Percentiles rank a stretch among this genome's conserved stretches.
Conservation (phyloP, 2,329 filamentous ascomycete genomes). For the Diaporthe longicolla region DNA sequence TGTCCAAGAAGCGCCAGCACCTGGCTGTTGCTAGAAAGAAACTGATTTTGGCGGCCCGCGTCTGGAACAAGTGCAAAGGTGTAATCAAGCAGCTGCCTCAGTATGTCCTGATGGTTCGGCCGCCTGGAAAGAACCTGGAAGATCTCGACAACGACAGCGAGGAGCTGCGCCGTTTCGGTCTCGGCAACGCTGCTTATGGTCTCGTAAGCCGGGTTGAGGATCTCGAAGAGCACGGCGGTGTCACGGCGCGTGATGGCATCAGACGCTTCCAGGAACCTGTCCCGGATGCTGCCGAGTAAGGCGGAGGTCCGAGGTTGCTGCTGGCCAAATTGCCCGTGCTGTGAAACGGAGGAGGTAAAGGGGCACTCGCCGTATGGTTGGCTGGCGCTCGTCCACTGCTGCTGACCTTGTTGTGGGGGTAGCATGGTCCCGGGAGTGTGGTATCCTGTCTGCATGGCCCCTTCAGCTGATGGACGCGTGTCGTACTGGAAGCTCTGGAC, state of each 20-base stretch:
- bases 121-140: background rate
- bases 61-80: background rate
- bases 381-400: background rate
- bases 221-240: constrained; percentile 9
- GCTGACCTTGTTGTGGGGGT: background rate
- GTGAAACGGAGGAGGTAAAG: background rate
- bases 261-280: constrained; percentile 12
- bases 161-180: background rate
- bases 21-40: background rate
- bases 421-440: background rate
- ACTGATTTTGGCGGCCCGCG: background rate
- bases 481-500: background rate
- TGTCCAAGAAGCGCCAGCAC: background rate
- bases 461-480: background rate
- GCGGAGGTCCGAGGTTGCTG: background rate
- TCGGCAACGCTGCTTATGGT: background rate
- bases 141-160: background rate
- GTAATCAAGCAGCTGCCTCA: constrained; percentile 13
- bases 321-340: too few relatives aligned
- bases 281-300: background rate
- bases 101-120: constrained; percentile 10
- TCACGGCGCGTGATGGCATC: background rate
- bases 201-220: constrained; percentile 27
- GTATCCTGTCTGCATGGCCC: background rate
- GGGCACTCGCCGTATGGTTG: background rate